These are phyloP conservation scores for Candida berthetii DNA, from an alignment of 805 yeast species.

Conservation along the genomic window DNA sequence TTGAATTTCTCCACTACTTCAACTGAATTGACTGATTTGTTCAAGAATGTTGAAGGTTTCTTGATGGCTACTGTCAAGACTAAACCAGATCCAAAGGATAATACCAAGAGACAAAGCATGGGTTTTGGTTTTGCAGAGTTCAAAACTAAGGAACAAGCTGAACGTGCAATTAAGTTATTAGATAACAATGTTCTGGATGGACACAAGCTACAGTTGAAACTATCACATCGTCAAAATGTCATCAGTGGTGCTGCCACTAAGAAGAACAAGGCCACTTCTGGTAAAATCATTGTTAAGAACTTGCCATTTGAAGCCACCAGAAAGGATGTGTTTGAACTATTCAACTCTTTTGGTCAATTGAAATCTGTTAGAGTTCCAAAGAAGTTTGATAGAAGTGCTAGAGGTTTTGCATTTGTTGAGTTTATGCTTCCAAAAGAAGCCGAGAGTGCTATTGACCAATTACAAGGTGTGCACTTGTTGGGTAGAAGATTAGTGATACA, in stretches of 20 bases:
- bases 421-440: slow-evolving; percentile 85
- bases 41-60: slow-evolving; percentile 73
- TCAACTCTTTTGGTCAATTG: slow-evolving; percentile 91
- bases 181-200: slow-evolving; percentile 82
- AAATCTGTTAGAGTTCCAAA: slow-evolving; percentile 94
- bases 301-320: slow-evolving; percentile 95
- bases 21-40: slow-evolving; percentile 47
- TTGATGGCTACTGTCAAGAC: slow-evolving; percentile 76
- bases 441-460: slow-evolving; percentile 86
- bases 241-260: slow-evolving; percentile 19
- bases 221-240: slow-evolving; percentile 70
- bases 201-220: slow-evolving; percentile 81
- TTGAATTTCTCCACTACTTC: slow-evolving; percentile 78
- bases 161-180: slow-evolving; percentile 62
- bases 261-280: slow-evolving; percentile 33
- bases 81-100: slow-evolving; percentile 78
- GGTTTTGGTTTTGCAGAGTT: slow-evolving; percentile 97
- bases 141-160: slow-evolving; percentile 70
- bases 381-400: slow-evolving; percentile 89
- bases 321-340: slow-evolving; percentile 86
- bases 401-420: slow-evolving; percentile 98
- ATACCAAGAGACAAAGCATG: slow-evolving; percentile 75
- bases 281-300: slow-evolving; percentile 90
- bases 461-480: slow-evolving; percentile 92
- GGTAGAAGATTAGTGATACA: slow-evolving; percentile 95